These are phyloP conservation scores for Thraustotheca clavata DNA, from an alignment of 352 stramenopile genomes.

Conservation along the genomic window DNA sequence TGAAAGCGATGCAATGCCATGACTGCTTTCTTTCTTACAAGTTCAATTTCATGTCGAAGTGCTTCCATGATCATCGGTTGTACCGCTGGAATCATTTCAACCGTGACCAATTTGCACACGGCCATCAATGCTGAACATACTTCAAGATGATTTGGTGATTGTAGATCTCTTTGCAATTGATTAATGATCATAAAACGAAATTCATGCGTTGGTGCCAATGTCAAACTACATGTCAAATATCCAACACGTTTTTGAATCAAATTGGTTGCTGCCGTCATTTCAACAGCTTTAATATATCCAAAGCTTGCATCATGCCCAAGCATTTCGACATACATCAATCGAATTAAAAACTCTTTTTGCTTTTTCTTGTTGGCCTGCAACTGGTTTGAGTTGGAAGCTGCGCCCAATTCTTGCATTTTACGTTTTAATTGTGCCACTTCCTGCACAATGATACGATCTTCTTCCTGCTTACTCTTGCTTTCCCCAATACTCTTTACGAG, in stretches of 20 bases:
- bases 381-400: slow-evolving; percentile 59
- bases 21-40: slow-evolving; percentile 99
- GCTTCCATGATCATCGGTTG: slow-evolving; percentile 93
- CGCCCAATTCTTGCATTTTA: slow-evolving; percentile 87
- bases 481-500: slow-evolving; percentile 99
- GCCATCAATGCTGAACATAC: slow-evolving; percentile 94
- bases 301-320: slow-evolving; percentile 99
- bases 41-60: slow-evolving; percentile 92
- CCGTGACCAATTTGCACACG: slow-evolving; percentile 93
- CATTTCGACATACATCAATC: slow-evolving; percentile 99
- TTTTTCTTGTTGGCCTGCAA: slow-evolving; percentile 91
- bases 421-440: slow-evolving; percentile 95
- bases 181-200: slow-evolving; percentile 99
- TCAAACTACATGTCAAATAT: slow-evolving; percentile 93
- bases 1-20: slow-evolving; percentile 98
- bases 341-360: slow-evolving; percentile 98
- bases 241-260: slow-evolving; percentile 98
- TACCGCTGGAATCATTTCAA: slow-evolving; percentile 98
- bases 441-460: slow-evolving; percentile 98
- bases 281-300: slow-evolving; percentile 97
- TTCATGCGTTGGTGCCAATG: slow-evolving; percentile 96
- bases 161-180: slow-evolving; percentile 94
- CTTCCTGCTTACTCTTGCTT: slow-evolving; percentile 99
- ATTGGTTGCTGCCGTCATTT: slow-evolving; percentile 96
- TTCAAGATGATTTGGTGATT: slow-evolving; percentile 89